A percentile compares a stretch with the other conserved stretches of the same genome.
Evolutionary conservation across 345 rosid species (phyloP).

Genomic region (Dipteronia sinensis): DNA sequence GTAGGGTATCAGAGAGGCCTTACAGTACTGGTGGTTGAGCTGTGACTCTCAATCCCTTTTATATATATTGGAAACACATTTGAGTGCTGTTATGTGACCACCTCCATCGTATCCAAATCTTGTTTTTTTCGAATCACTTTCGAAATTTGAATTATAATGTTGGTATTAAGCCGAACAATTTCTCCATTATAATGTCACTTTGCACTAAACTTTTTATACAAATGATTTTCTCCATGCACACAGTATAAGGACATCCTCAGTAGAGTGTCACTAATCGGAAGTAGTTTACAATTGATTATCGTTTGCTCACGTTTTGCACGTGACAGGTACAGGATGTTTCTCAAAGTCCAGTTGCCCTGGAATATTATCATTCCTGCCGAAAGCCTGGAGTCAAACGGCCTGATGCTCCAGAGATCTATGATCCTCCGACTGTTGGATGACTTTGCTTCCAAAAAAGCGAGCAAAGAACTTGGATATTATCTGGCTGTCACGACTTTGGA

Average conservation of each 20-base stretch:
- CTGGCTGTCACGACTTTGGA: constrained; percentile 59
- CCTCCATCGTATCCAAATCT: no score
- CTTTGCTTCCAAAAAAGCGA: constrained; percentile 61
- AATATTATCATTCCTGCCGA: constrained; percentile 78
- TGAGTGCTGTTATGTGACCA: no score
- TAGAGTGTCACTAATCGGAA: neutral
- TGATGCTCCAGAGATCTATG: constrained; percentile 70
- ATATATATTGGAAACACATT: no score
- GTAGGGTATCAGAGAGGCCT: no score
- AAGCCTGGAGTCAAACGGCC: constrained; percentile 62
- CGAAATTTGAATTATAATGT: neutral
- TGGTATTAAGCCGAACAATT: neutral
- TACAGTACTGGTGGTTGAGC: no score
- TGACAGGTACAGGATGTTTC: constrained; percentile 52
- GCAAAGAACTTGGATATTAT: constrained; percentile 74
- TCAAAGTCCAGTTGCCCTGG: constrained; percentile 76
- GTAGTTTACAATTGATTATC: neutral
- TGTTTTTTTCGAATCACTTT: no score
- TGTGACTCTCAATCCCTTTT: no score
- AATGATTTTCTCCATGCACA: neutral
- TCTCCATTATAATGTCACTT: no score
- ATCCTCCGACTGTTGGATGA: constrained; percentile 59
- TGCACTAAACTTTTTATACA: neutral
- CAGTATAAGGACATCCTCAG: neutral
- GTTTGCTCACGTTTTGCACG: neutral